Evolutionary conservation across 345 rosid genomes (phyloP).

Genomic region (Eucalyptus lansdowneana): DNA sequence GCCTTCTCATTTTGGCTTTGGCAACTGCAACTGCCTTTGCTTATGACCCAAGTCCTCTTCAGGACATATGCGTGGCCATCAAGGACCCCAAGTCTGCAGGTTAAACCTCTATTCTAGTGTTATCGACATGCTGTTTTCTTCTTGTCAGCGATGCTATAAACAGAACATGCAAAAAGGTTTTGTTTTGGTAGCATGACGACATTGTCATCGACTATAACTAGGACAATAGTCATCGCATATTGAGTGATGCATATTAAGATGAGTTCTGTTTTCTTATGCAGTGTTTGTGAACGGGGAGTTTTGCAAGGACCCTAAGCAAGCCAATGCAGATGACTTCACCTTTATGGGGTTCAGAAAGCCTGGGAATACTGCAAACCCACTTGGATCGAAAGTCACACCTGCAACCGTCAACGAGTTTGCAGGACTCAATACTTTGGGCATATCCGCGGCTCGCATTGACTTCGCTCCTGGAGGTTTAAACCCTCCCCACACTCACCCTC

Average conservation of each 20-base stretch:
- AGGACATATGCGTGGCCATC: slow-evolving; percentile 15
- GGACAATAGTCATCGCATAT: neutral
- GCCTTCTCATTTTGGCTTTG: no score
- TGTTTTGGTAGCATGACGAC: neutral
- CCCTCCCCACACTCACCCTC: neutral
- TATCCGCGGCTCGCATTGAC: slow-evolving; percentile 11
- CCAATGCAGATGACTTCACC: slow-evolving; percentile 10
- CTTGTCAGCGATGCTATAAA: neutral
- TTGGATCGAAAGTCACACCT: slow-evolving; percentile 9
- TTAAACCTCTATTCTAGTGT: neutral
- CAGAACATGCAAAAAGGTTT: neutral
- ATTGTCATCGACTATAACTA: neutral
- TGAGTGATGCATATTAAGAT: neutral
- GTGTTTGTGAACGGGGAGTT: slow-evolving; percentile 29
- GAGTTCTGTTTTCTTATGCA: neutral
- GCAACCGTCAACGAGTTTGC: neutral
- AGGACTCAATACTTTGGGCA: slow-evolving; percentile 14
- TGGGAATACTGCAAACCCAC: neutral
- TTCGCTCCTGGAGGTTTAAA: slow-evolving; percentile 12
- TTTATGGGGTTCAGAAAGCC: slow-evolving; percentile 3
- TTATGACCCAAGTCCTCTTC: neutral
- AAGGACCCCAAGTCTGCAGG: neutral
- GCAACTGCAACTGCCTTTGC: neutral
- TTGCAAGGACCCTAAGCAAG: slow-evolving; percentile 20
- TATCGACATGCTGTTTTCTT: neutral